Percentiles rank a stretch among this genome's conserved stretches.
phyloP scores from a whole-genome alignment of 2,329 filamentous ascomycete genomes.

The Trichoderma atrobrunneum region DNA sequence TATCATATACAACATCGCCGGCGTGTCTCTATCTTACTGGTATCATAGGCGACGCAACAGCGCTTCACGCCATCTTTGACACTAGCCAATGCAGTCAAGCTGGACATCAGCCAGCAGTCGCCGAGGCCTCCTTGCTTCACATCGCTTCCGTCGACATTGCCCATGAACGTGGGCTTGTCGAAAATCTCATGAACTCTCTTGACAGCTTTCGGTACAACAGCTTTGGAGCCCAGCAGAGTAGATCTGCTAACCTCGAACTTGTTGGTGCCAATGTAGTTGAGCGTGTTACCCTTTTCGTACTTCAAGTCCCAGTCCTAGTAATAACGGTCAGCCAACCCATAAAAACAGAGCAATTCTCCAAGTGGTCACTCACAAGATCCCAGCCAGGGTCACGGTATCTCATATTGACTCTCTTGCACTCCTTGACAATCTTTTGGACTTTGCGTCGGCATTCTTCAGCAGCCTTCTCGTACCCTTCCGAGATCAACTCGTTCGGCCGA shows the following conservation, averaged over 20 bases:
- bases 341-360: background rate
- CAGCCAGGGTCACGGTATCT: conserved; percentile 70
- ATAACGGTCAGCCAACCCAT: conserved; percentile 7
- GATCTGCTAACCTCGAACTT: conserved; percentile 51
- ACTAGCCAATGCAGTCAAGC: conserved; percentile 72
- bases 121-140: conserved; percentile 74
- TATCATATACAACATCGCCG: background rate
- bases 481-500: conserved; percentile 58
- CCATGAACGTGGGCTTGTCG: conserved; percentile 67
- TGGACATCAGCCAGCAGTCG: conserved; percentile 83
- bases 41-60: conserved; percentile 73
- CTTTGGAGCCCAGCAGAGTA: conserved; percentile 45
- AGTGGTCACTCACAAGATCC: conserved; percentile 48
- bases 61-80: conserved; percentile 67
- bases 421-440: conserved; percentile 59
- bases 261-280: conserved; percentile 51
- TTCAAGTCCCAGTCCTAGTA: conserved; percentile 64
- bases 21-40: conserved; percentile 39
- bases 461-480: conserved; percentile 61
- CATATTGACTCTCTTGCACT: conserved; percentile 72
- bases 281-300: conserved; percentile 56
- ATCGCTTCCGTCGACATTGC: conserved; percentile 66
- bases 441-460: conserved; percentile 61
- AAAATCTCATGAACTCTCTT: conserved; percentile 74
- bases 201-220: conserved; percentile 66